These are phyloP conservation scores for Phoenix dactylifera DNA, from an alignment of 176 grass and related monocot species.

Conservation along the genomic window DNA sequence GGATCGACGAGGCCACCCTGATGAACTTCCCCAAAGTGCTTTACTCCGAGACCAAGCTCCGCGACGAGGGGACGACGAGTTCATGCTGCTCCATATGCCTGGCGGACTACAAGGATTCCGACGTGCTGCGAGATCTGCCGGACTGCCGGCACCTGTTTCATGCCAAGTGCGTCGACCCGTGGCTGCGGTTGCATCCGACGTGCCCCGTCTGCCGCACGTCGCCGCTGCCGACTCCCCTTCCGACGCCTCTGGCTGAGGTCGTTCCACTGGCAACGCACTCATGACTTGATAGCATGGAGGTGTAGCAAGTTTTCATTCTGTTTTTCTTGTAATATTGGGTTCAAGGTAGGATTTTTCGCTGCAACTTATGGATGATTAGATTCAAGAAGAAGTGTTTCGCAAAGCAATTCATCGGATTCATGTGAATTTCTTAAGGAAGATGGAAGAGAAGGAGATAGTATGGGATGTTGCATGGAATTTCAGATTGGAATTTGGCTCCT, in stretches of 20 bases:
- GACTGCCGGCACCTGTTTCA: constrained; percentile 58
- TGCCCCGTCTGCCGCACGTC: constrained; percentile 56
- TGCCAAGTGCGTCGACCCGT: constrained; percentile 53
- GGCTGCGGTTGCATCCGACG: constrained; percentile 49
- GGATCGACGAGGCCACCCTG: constrained; percentile 25
- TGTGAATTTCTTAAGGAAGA: too few species aligned
- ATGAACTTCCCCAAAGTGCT: constrained; percentile 19
- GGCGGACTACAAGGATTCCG: constrained; percentile 24
- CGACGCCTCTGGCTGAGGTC: constrained; percentile 13
- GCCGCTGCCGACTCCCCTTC: constrained; percentile 14
- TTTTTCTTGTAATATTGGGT: too few species aligned
- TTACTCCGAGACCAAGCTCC: constrained; percentile 17
- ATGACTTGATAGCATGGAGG: too few species aligned
- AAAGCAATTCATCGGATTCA: too few species aligned
- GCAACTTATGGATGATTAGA: too few species aligned
- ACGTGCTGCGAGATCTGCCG: constrained; percentile 37
- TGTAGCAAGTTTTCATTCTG: too few species aligned
- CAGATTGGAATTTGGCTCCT: too few species aligned
- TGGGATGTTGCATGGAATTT: too few species aligned
- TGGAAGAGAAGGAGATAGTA: too few species aligned
- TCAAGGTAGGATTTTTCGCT: too few species aligned
- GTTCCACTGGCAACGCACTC: constrained; percentile 2
- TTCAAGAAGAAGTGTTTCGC: too few species aligned
- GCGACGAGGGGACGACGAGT: background rate
- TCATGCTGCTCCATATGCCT: constrained; percentile 35